Conservation (phyloP, 371 early-diverging fungal species). For the Globomyces sp. region DNA sequence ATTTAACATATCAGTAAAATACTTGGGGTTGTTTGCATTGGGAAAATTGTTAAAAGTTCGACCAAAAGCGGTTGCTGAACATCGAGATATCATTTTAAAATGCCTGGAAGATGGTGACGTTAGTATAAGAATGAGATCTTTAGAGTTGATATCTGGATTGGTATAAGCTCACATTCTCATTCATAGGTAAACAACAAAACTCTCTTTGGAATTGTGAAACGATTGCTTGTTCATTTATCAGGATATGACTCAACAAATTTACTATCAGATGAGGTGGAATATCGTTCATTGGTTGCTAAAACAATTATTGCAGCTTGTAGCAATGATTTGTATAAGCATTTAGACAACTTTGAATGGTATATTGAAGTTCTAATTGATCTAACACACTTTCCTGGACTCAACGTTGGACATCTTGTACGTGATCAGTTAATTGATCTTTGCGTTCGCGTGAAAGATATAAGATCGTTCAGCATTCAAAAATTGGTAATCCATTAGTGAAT, state of each 20-base stretch:
- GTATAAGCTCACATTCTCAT: slow-evolving; percentile 34
- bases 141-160: slow-evolving; percentile 85
- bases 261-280: slow-evolving; percentile 56
- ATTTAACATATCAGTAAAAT: slow-evolving; percentile 64
- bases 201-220: slow-evolving; percentile 75
- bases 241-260: slow-evolving; percentile 2
- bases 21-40: slow-evolving; percentile 86
- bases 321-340: slow-evolving; percentile 75
- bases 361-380: slow-evolving; percentile 75
- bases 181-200: neutral
- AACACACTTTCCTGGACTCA: slow-evolving; percentile 65
- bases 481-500: slow-evolving; percentile 54
- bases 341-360: slow-evolving; percentile 96
- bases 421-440: slow-evolving; percentile 84
- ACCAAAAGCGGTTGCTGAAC: slow-evolving; percentile 79
- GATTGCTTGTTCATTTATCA: slow-evolving; percentile 65
- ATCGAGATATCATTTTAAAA: slow-evolving; percentile 77
- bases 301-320: slow-evolving; percentile 81
- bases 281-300: slow-evolving; percentile 76
- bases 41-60: slow-evolving; percentile 74
- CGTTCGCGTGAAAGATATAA: slow-evolving; percentile 78
- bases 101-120: slow-evolving; percentile 91
- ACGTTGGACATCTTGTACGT: slow-evolving; percentile 66
- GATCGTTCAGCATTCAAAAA: slow-evolving; percentile 69
- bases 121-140: slow-evolving; percentile 82